These are phyloP conservation scores for Seiridium cupressi DNA, from an alignment of 2,329 filamentous ascomycete species.

Conservation along the genomic window DNA sequence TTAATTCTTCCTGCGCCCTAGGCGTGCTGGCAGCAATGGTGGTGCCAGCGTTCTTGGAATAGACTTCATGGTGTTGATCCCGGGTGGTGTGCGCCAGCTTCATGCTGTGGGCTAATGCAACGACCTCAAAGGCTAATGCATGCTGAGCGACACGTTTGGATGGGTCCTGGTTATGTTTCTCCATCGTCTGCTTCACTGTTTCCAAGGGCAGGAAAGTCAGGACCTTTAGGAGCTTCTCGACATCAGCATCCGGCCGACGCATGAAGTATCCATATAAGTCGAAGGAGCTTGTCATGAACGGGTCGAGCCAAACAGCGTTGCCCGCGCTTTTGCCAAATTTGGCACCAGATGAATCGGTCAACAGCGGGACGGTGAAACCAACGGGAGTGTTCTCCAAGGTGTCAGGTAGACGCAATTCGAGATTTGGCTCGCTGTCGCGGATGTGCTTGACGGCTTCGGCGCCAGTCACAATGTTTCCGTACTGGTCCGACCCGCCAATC, in stretches of 20 bases:
- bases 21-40: background rate
- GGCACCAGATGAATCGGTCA: constrained; percentile 79
- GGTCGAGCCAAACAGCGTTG: constrained; percentile 91
- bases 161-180: constrained; percentile 64
- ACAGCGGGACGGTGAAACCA: constrained; percentile 85
- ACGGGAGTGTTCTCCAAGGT: constrained; percentile 59
- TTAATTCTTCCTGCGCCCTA: constrained; percentile 9
- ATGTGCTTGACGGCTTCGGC: constrained; percentile 81
- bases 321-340: constrained; percentile 96
- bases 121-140: constrained; percentile 75
- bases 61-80: constrained; percentile 49
- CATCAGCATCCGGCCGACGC: constrained; percentile 74
- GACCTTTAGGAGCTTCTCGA: constrained; percentile 79
- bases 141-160: constrained; percentile 79
- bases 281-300: constrained; percentile 74
- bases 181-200: constrained; percentile 67
- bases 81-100: constrained; percentile 63
- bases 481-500: constrained; percentile 94
- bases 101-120: constrained; percentile 74
- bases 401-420: constrained; percentile 34
- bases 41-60: constrained; percentile 29
- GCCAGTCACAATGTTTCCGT: constrained; percentile 90
- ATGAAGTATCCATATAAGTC: constrained; percentile 92
- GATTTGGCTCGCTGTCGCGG: constrained; percentile 54
- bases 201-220: constrained; percentile 82